Conservation (phyloP, 371 early-diverging fungal genomes). For the Conidiobolus incongruus region DNA sequence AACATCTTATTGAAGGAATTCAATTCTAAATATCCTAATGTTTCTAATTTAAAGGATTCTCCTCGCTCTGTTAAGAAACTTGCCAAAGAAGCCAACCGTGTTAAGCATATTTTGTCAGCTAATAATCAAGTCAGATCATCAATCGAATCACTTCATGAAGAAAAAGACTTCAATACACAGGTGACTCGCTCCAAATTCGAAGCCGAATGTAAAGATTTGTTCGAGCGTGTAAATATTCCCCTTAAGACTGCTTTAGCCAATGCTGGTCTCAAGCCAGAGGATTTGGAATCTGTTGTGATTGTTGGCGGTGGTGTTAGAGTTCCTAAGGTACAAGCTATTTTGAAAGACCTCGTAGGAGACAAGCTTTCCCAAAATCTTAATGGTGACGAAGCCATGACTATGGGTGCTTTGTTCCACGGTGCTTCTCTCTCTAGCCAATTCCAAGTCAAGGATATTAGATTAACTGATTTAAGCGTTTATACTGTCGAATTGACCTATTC, state of each 20-base stretch:
- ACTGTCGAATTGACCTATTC: slow-evolving; percentile 30
- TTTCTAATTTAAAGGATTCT: slow-evolving; percentile 17
- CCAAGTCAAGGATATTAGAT: slow-evolving; percentile 56
- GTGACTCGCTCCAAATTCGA: slow-evolving; percentile 66
- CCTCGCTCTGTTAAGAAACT: slow-evolving; percentile 70
- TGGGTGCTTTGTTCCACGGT: slow-evolving; percentile 78
- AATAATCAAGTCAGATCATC: slow-evolving; percentile 70
- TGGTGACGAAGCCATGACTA: slow-evolving; percentile 88
- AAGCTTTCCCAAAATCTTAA: slow-evolving; percentile 78
- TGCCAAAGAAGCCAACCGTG: slow-evolving; percentile 75
- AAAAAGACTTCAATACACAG: slow-evolving; percentile 53
- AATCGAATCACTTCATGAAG: slow-evolving; percentile 74
- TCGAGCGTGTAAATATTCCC: slow-evolving; percentile 43
- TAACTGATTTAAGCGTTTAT: slow-evolving; percentile 55
- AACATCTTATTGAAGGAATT: slow-evolving; percentile 50
- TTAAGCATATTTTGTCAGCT: slow-evolving; percentile 88
- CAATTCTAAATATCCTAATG: slow-evolving; percentile 11
- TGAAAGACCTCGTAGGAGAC: slow-evolving; percentile 48
- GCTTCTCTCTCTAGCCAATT: slow-evolving; percentile 74
- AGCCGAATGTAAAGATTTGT: slow-evolving; percentile 29
- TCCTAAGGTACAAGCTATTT: slow-evolving; percentile 50
- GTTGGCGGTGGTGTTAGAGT: slow-evolving; percentile 87
- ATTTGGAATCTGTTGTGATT: slow-evolving; percentile 69
- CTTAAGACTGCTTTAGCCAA: slow-evolving; percentile 40
- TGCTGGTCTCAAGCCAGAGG: slow-evolving; percentile 32